These are phyloP conservation scores for Euryodendron excelsum DNA, from an alignment of 148 eudicot species.

Conservation along the genomic window DNA sequence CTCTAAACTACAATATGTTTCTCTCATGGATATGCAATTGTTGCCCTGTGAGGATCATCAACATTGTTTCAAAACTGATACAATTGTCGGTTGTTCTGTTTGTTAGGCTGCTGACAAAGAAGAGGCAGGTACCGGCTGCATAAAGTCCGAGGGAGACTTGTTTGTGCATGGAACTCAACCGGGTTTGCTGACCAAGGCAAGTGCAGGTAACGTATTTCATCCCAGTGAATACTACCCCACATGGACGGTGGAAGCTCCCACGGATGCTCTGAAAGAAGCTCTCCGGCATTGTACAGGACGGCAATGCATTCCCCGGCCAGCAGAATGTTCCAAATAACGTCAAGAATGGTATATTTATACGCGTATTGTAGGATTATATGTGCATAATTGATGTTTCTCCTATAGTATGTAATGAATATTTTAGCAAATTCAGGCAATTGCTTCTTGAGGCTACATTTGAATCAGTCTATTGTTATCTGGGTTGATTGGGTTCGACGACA, in stretches of 20 bases:
- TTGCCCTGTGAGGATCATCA: not conserved
- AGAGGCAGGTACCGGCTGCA: constrained; percentile 36
- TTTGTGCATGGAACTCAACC: constrained; percentile 41
- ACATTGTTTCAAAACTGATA: not conserved
- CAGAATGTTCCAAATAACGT: constrained; percentile 22
- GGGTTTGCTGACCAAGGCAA: constrained; percentile 21
- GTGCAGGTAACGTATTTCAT: constrained; percentile 24
- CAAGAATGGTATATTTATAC: not conserved
- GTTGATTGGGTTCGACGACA: no score
- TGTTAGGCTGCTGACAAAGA: constrained; percentile 45
- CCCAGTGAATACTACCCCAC: constrained; percentile 51
- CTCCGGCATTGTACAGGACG: constrained; percentile 73
- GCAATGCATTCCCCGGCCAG: constrained; percentile 49
- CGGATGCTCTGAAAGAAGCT: constrained; percentile 59
- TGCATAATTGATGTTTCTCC: no score
- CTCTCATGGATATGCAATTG: no score
- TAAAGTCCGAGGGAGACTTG: constrained; percentile 49
- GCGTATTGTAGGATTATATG: not conserved
- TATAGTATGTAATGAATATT: no score
- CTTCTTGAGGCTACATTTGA: no score
- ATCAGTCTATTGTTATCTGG: no score
- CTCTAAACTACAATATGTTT: not conserved
- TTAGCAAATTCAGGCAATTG: no score
- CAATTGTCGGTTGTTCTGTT: not conserved
- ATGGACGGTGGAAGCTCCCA: constrained; percentile 75